These are phyloP conservation scores for Artomyces pyxidatus DNA, from an alignment of 768 basidiomycete species.

Conservation along the genomic window DNA sequence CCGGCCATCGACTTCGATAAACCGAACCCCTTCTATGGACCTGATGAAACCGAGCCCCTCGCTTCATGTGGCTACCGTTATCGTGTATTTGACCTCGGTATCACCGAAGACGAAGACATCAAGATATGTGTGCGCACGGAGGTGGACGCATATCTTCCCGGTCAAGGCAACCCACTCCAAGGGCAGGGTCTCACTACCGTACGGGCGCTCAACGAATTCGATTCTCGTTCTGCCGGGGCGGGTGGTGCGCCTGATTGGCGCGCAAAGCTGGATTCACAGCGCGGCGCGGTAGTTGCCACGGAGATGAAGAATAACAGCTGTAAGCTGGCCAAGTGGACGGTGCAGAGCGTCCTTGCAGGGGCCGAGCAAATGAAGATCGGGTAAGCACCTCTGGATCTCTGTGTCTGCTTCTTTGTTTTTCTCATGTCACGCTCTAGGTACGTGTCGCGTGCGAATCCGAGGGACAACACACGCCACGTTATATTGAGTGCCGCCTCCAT, in stretches of 20 bases:
- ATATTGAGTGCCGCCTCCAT: constrained; percentile 92
- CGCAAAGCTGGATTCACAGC: constrained; percentile 90
- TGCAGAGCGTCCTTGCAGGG: constrained; percentile 90
- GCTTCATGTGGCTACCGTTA: constrained; percentile 97
- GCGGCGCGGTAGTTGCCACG: constrained; percentile 95
- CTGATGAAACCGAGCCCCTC: constrained; percentile 90
- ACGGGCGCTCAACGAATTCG: constrained; percentile 95
- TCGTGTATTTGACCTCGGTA: constrained; percentile 86
- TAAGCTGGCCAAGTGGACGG: constrained; percentile 96
- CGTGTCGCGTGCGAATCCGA: constrained; percentile 88
- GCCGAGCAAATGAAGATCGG: constrained; percentile 97
- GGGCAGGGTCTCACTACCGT: constrained; percentile 83
- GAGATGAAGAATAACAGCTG: constrained; percentile 99
- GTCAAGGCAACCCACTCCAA: constrained; percentile 49
- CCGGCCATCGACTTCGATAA: constrained; percentile 67
- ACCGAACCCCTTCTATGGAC: constrained; percentile 92
- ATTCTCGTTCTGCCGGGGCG: constrained; percentile 79
- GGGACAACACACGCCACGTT: constrained; percentile 93
- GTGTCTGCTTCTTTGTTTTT: neutral
- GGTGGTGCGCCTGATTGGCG: constrained; percentile 99
- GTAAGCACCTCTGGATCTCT: constrained; percentile 38
- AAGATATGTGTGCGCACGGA: constrained; percentile 92
- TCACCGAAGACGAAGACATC: constrained; percentile 86
- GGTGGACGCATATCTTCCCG: constrained; percentile 80
- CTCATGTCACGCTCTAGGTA: constrained; percentile 45